Base-by-base conservation (phyloP, 2,329 filamentous ascomycete species). In the Dendryphion nanum region DNA sequence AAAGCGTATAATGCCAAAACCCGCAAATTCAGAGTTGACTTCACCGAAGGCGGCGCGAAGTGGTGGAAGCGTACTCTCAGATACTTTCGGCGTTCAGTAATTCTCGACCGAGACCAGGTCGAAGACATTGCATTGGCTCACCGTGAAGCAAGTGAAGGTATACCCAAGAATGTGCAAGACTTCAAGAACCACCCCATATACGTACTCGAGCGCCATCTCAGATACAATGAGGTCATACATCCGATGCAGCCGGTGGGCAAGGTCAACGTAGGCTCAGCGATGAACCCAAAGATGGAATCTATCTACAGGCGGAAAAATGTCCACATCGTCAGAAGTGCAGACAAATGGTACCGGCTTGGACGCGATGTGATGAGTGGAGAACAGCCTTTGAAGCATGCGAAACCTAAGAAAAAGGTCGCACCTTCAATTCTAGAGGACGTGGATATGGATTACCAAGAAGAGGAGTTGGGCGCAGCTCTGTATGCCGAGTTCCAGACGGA, bases 1-100 rank as follows among this genome's bases (percentile, higher is more conserved):
- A 94, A 93, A 63, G 84, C 85, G 0, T 97, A 85, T 67, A 93
- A 89, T 51, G 86, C 90, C 16, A 97, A 97, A 66, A 95, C 90
- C 1, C 78, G 87, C 16, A 89, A 82, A 47, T 67, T 79, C 41
- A 82, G 93, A n/a, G 77, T 98, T 2, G 93, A 97, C 48, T 70
- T 66, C 21, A 81, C 77, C 1, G 70, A 73, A 31, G 66, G 71
- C 29, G 81, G 81, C 2, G 65, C 70, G 15, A 46, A 45, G 30
- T 85, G 82, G 82, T 79, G 75, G 71, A 64, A 66, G 19, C 67
- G 63, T 41, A 73, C 61, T 30, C 73, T 70, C 66, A 75, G 50
- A 54, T 68, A 67, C 18, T 74, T 73, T 44, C 53, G 54, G 18
- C 57, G 66, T 6, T 44, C 37, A 18, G 41, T 28, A 8, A 34